These are phyloP conservation scores for Pichia insulana DNA, from an alignment of 805 yeast genomes.

Conservation along the genomic window DNA sequence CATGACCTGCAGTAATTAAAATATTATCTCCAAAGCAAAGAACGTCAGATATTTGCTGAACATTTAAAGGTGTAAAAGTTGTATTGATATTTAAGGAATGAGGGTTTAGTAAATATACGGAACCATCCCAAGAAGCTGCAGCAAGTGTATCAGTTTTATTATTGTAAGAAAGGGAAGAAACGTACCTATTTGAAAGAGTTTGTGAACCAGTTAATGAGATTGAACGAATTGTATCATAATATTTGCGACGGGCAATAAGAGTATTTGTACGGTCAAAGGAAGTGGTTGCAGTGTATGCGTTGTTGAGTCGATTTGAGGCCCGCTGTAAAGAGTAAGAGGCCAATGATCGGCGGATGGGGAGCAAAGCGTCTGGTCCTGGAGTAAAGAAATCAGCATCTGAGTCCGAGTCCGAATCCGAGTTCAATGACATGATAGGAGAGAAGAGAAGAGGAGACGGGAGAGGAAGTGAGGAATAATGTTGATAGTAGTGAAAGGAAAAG, in stretches of 20 bases:
- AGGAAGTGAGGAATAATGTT: no score
- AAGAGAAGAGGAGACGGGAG: no score
- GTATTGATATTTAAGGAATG: constrained; percentile 27
- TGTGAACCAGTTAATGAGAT: constrained; percentile 55
- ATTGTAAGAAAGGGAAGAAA: constrained; percentile 47
- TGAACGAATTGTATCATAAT: constrained; percentile 20
- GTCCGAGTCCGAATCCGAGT: neutral
- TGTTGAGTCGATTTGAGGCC: constrained; percentile 35
- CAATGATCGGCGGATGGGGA: constrained; percentile 42
- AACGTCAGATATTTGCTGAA: constrained; percentile 53
- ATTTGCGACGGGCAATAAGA: constrained; percentile 12
- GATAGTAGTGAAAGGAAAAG: no score
- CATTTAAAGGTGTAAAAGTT: constrained; percentile 29
- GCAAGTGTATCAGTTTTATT: constrained; percentile 36
- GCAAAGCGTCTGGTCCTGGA: constrained; percentile 55
- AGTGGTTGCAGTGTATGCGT: constrained; percentile 25
- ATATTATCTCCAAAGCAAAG: no score
- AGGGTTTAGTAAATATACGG: constrained; percentile 40
- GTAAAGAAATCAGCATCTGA: constrained; percentile 54
- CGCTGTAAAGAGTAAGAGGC: constrained; percentile 41
- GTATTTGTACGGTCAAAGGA: constrained; percentile 22
- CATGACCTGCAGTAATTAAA: constrained; percentile 35
- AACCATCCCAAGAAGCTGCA: constrained; percentile 82
- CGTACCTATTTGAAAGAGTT: constrained; percentile 58
- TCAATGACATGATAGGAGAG: no score